These are phyloP conservation scores for Podospora comata DNA, from an alignment of 495 filamentous ascomycete genomes.

Conservation along the genomic window DNA sequence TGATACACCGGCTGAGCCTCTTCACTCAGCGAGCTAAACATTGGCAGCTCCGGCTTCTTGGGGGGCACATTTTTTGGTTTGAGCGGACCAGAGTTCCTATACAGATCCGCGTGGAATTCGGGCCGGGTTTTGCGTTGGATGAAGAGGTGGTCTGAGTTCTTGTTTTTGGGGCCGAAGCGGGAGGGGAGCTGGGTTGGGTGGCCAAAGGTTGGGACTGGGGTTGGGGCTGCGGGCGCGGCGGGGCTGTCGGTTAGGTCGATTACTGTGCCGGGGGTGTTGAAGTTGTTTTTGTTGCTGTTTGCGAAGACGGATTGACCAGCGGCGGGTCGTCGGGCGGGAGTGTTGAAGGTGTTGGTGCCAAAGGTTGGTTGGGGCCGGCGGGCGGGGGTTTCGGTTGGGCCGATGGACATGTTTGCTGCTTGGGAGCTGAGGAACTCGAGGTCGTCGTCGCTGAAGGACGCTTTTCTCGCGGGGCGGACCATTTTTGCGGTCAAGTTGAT, in stretches of 20 bases:
- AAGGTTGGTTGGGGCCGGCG: background rate
- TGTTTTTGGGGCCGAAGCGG: slow-evolving; percentile 17
- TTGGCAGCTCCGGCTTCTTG: slow-evolving; percentile 31
- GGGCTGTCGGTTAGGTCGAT: slow-evolving; percentile 32
- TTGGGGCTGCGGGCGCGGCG: slow-evolving; percentile 17
- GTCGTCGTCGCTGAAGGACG: slow-evolving; percentile 38
- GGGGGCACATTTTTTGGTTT: slow-evolving; percentile 37
- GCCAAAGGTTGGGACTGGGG: slow-evolving; percentile 32
- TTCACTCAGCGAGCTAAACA: slow-evolving; percentile 41
- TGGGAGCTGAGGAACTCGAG: slow-evolving; percentile 37
- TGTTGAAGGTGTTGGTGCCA: background rate
- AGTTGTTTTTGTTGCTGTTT: background rate
- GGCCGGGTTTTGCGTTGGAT: slow-evolving; percentile 44
- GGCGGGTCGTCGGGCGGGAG: background rate
- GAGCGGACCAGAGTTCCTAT: slow-evolving; percentile 36
- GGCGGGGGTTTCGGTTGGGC: slow-evolving; percentile 15
- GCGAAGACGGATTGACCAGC: background rate
- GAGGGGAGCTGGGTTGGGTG: slow-evolving; percentile 30
- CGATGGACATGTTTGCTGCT: slow-evolving; percentile 33
- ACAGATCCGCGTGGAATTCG: slow-evolving; percentile 47
- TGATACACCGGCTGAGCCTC: slow-evolving; percentile 27
- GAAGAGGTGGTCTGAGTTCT: slow-evolving; percentile 41
- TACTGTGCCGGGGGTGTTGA: slow-evolving; percentile 1
- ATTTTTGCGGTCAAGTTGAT: slow-evolving; percentile 12
- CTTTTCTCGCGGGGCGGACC: slow-evolving; percentile 20